Conservation (phyloP, 352 stramenopile species). For the Achlya hypogyna region DNA sequence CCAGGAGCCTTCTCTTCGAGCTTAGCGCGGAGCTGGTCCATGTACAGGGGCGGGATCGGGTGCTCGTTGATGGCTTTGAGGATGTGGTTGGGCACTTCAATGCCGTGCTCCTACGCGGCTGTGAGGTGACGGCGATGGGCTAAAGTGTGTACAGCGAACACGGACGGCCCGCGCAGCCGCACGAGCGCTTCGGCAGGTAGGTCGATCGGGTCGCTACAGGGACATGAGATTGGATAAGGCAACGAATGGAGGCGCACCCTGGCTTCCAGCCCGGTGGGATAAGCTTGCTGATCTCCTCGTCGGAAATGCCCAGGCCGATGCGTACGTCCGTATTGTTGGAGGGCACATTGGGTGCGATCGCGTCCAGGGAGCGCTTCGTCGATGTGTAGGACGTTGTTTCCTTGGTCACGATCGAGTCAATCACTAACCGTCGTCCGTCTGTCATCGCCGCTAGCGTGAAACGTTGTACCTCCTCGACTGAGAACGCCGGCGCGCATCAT, state of each 20-base stretch:
- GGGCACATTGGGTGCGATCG: conserved; percentile 23
- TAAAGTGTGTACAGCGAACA: conserved; percentile 38
- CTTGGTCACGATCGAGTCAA: conserved; percentile 71
- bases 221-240: neutral
- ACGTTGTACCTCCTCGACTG: conserved; percentile 37
- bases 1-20: conserved; percentile 24
- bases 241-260: conserved; percentile 6
- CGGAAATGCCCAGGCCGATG: conserved; percentile 54
- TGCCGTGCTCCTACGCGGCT: conserved; percentile 45
- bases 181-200: conserved; percentile 63
- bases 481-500: conserved; percentile 81
- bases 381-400: conserved; percentile 48
- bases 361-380: conserved; percentile 22
- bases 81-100: conserved; percentile 57
- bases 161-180: conserved; percentile 70
- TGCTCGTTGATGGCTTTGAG: conserved; percentile 29
- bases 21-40: conserved; percentile 72
- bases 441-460: neutral
- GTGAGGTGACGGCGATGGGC: neutral
- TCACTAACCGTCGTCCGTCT: conserved; percentile 25
- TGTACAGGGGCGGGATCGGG: conserved; percentile 50
- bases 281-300: conserved; percentile 63
- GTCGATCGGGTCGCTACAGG: conserved; percentile 51
- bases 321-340: conserved; percentile 48
- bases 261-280: conserved; percentile 73